Evolutionary conservation across 768 basidiomycete genomes (phyloP).

Genomic region (Mycena belliarum): DNA sequence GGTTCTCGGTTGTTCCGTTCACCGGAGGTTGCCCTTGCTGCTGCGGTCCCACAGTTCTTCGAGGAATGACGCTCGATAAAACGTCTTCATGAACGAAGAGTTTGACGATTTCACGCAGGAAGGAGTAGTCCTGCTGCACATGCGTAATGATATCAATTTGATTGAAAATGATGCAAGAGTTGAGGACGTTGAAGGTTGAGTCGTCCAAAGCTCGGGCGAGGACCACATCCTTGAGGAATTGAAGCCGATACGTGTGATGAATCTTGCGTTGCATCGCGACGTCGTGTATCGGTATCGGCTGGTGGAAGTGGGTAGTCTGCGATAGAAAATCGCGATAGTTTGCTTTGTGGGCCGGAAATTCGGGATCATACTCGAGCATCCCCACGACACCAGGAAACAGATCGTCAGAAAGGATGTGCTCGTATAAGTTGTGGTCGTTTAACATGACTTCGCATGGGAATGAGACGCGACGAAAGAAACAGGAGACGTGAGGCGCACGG

Average conservation of each 20-base stretch:
- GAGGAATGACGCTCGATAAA: constrained; percentile 41
- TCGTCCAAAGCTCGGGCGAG: constrained; percentile 94
- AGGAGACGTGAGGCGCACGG: constrained; percentile 55
- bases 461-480: neutral
- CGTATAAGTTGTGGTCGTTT: constrained; percentile 93
- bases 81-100: constrained; percentile 76
- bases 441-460: constrained; percentile 67
- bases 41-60: constrained; percentile 35
- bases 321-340: constrained; percentile 94
- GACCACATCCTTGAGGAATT: constrained; percentile 97
- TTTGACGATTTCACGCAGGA: constrained; percentile 77
- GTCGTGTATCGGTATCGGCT: constrained; percentile 85
- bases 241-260: constrained; percentile 95
- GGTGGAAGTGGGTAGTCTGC: constrained; percentile 80
- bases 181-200: constrained; percentile 94
- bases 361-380: constrained; percentile 98
- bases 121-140: constrained; percentile 73
- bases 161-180: constrained; percentile 97
- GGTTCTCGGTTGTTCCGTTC: constrained; percentile 39
- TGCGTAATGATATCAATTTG: constrained; percentile 97
- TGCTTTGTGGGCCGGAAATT: constrained; percentile 95
- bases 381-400: constrained; percentile 91
- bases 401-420: constrained; percentile 92
- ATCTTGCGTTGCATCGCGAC: constrained; percentile 79
- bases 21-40: constrained; percentile 20